phyloP scores from a whole-genome alignment of 495 filamentous ascomycete species.

The Penicilliopsis zonata region DNA sequence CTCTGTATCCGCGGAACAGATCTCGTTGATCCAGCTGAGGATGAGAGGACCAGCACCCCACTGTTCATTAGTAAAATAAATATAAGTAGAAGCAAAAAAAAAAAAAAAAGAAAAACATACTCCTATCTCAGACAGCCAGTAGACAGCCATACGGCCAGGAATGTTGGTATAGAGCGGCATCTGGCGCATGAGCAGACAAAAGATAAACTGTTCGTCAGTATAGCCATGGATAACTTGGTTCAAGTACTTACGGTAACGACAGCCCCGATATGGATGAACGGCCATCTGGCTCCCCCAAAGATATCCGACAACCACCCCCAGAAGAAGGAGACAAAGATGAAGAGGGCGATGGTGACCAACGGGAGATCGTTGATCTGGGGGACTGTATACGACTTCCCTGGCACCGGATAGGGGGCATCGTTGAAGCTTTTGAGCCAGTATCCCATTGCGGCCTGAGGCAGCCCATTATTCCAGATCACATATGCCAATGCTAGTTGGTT shows the following conservation, averaged over 20 bases:
- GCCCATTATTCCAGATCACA: neutral
- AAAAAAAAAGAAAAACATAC: constrained; percentile 6
- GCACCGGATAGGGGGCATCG: too few relatives aligned
- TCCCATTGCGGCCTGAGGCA: too few relatives aligned
- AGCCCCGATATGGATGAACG: constrained; percentile 23
- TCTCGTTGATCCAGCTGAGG: constrained; percentile 17
- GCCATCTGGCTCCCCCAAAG: constrained; percentile 19
- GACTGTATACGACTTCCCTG: too few relatives aligned
- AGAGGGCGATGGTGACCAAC: constrained; percentile 15
- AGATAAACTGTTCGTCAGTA: constrained; percentile 10
- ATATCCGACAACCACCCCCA: constrained; percentile 27
- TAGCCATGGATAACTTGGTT: neutral
- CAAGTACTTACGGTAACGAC: constrained; percentile 13
- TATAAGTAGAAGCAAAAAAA: neutral
- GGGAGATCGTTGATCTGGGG: constrained; percentile 33
- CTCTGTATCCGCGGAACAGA: constrained; percentile 16
- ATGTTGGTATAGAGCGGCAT: constrained; percentile 24
- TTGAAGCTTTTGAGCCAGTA: constrained; percentile 24
- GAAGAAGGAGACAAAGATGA: constrained; percentile 18
- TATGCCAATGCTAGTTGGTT: neutral
- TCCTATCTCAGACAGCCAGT: constrained; percentile 15
- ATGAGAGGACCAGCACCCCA: constrained; percentile 13
- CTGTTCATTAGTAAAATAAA: constrained; percentile 1
- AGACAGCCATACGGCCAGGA: constrained; percentile 13
- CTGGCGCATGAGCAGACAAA: constrained; percentile 16